Base-by-base conservation (phyloP, 768 basidiomycete genomes). In the Suillus fuscotomentosus region DNA sequence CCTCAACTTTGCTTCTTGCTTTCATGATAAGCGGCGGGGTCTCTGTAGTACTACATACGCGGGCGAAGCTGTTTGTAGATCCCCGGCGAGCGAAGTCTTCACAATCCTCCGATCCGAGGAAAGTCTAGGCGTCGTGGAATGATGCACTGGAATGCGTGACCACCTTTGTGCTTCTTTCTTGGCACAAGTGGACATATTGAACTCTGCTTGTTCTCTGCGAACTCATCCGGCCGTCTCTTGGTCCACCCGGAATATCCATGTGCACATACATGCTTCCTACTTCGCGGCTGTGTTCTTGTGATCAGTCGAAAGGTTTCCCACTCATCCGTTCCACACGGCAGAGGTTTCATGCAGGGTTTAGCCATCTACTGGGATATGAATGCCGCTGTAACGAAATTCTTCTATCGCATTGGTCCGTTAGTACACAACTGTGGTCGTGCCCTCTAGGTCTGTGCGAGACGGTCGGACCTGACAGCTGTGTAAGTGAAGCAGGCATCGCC, bases 361-460 rank as follows among this genome's bases (percentile, higher is more conserved):
- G 22, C 39, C 48, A 42, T 59, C 57, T 59, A 31, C 41, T 36
- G 38, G 41, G 65, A 65, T 70, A 73, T 68, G 68, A 75, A 75
- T 45, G 70, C 75, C 75, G 74, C 74, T 75, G 75, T 70, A 68
- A 66, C 68, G 70, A 55, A 73, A 76, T 67, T 15, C 31, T 54
- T 62, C 60, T 45, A 60, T 61, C 61, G 60, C 15, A 36, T 69
- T 66, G 72, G 62, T 70, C 72, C 73, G 73, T 75, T 66, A 66
- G 60, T 59, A 9, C 9, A 57, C 24, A 9, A 24, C 41, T 59
- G 38, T 39, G 60, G 64, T 65, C 56, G 14, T 63, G 36, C 31
- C 59, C 60, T 20, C 36, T 34, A 55, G 36, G n/a, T 47, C n/a
- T 39, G 13, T 66, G 66, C 59, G 64, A 73, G 67, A 70, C 36